Evolutionary conservation across 148 eudicot genomes (phyloP).

Genomic region (Rhododendron ferrugineum): DNA sequence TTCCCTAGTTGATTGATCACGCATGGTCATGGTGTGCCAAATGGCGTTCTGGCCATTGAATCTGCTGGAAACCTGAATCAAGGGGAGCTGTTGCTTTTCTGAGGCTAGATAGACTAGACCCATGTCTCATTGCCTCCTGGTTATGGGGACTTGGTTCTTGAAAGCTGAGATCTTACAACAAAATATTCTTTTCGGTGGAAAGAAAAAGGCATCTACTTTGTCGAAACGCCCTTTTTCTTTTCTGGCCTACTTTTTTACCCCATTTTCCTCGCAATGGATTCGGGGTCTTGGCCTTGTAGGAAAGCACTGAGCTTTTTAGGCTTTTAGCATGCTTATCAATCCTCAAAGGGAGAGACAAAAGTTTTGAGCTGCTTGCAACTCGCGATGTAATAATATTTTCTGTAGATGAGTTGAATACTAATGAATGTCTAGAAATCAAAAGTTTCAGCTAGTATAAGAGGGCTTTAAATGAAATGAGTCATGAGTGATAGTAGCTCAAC

Average conservation of each 20-base stretch:
- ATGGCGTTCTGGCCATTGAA: neutral
- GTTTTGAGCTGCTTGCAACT: neutral
- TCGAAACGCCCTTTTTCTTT: neutral
- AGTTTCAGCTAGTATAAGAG: neutral
- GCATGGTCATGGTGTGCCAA: neutral
- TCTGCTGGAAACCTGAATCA: neutral
- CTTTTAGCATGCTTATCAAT: neutral
- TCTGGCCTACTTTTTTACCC: neutral
- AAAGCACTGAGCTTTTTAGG: neutral
- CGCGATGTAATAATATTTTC: neutral
- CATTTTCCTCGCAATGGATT: neutral
- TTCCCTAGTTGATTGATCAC: neutral
- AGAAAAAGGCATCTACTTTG: neutral
- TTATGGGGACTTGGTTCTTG: neutral
- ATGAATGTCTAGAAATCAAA: neutral
- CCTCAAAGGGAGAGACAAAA: neutral
- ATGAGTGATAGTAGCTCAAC: no score
- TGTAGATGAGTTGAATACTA: neutral
- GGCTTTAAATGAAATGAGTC: neutral
- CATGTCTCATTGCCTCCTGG: neutral
- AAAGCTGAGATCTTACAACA: neutral
- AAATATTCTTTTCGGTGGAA: constrained; percentile 1
- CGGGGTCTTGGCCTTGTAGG: constrained; percentile 4
- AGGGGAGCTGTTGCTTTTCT: neutral
- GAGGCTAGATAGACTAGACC: neutral